A percentile compares a stretch with the other conserved stretches of the same genome.
Conservation (phyloP, 768 basidiomycete species). For the Leccinellum albellum region DNA sequence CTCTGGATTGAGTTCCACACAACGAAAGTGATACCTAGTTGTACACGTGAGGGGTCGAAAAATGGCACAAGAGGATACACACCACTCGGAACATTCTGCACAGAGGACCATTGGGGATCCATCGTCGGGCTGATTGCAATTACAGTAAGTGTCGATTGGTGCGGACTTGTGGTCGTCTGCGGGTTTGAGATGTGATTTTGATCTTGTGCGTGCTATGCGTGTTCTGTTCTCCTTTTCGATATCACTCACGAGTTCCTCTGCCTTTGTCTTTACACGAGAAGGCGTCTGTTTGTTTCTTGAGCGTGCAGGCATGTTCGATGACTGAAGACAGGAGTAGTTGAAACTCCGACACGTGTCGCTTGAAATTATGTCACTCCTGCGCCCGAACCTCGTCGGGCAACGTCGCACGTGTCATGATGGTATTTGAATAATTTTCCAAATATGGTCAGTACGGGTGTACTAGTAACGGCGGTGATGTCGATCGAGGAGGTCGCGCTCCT, state of each 20-base stretch:
- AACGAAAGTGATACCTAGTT: conserved; percentile 82
- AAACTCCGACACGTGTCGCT: conserved; percentile 29
- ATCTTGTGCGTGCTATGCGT: conserved; percentile 16
- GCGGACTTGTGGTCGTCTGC: conserved; percentile 13
- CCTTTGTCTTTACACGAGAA: conserved; percentile 15
- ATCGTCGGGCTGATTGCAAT: conserved; percentile 67
- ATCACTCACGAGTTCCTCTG: conserved; percentile 23
- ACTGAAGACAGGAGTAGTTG: conserved; percentile 26
- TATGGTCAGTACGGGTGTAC: too few species aligned
- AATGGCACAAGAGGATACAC: conserved; percentile 20
- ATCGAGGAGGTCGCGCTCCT: too few species aligned
- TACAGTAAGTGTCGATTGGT: conserved; percentile 41
- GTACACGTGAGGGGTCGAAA: conserved; percentile 6
- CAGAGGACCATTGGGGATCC: conserved; percentile 81
- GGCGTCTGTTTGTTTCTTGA: conserved; percentile 38
- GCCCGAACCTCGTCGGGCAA: too few species aligned
- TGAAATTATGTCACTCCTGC: not conserved
- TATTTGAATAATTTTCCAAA: too few species aligned
- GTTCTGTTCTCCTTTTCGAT: conserved; percentile 31
- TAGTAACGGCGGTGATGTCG: too few species aligned
- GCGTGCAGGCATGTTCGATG: conserved; percentile 43
- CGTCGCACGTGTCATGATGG: too few species aligned
- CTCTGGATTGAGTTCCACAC: conserved; percentile 57
- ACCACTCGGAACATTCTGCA: conserved; percentile 71
- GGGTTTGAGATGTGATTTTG: conserved; percentile 19